A percentile compares a stretch with the other conserved stretches of the same genome.
Evolutionary conservation across 352 stramenopile species (phyloP).

Genomic region (Globisporangium spiculum): DNA sequence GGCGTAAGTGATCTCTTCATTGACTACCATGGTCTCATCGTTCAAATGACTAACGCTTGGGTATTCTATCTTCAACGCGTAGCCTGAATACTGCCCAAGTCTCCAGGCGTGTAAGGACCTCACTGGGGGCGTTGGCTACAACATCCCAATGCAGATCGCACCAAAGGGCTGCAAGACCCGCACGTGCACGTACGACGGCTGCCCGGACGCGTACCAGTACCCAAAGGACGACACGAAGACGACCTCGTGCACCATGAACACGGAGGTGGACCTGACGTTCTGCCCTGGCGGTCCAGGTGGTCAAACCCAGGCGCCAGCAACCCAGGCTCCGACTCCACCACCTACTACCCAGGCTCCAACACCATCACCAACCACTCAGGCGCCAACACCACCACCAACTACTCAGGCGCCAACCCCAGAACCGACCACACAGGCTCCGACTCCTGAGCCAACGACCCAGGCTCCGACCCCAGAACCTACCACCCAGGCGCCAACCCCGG

Average conservation of each 20-base stretch:
- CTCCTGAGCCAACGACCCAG: constrained; percentile 7
- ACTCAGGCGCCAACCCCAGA: constrained; percentile 7
- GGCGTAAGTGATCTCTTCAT: constrained; percentile 4
- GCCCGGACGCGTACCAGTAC: constrained; percentile 37
- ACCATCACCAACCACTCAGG: constrained; percentile 24
- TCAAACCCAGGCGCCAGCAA: constrained; percentile 16
- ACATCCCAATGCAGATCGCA: constrained; percentile 45
- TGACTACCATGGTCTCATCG: background rate
- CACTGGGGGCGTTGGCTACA: constrained; percentile 41
- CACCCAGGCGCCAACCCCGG: constrained; percentile 9
- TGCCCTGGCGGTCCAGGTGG: constrained; percentile 37
- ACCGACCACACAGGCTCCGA: constrained; percentile 12
- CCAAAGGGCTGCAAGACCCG: constrained; percentile 32
- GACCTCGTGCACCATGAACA: constrained; percentile 35
- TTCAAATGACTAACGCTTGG: background rate
- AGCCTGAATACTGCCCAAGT: constrained; percentile 36
- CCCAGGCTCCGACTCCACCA: constrained; percentile 11
- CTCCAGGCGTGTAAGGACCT: constrained; percentile 35
- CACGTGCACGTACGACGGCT: constrained; percentile 35
- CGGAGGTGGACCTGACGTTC: constrained; percentile 42
- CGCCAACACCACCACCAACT: constrained; percentile 15
- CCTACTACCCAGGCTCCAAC: constrained; percentile 19
- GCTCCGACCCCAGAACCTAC: constrained; percentile 12
- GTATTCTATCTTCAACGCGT: background rate
- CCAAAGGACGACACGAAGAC: constrained; percentile 45